Base-by-base conservation (phyloP, 1,284 basidiomycete species). In the Takashimella tepidaria region DNA sequence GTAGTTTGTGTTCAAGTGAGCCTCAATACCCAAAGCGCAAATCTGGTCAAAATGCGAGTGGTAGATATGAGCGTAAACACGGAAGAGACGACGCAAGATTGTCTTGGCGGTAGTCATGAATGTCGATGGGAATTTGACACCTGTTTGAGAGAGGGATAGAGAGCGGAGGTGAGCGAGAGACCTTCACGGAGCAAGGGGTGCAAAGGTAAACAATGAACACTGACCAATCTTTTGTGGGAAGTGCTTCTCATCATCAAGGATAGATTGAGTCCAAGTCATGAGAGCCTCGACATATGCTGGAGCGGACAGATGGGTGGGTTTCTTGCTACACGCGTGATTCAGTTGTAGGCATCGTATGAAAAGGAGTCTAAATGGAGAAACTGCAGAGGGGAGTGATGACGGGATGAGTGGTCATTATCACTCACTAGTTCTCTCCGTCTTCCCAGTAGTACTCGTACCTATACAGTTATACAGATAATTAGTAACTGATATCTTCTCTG, bases 21-120 rank as follows among this genome's bases (percentile, higher is more conserved):
- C 92, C 83, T 98, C 96, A 57, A 99, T 97, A 13, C 92, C 92
- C 47, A 99, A 78, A 6, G 95, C 96, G 74, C 95, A 98, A 57
- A 98, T 91, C 70, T 98, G 95, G 67, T 98, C 95, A 75, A 99
- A 98, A 77, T 99, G 96, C 66, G 93, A 93, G 80, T 95, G 96
- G 80, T 99, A 99, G 67, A 98, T 86, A 75, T 99, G 96, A 21
- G 93, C 96, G 70, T 99, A 99, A 42, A 99, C 89, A 13, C 96
- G 83, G 82, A 98, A 98, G 47, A 99, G 77, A 23, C 96, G 83
- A 50, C 96, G 83, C 54, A 93, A 83, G 56, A 99, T 92, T 13
- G 90, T 92, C 73, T 92, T 88, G 59, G 97, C 87, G 0, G 89
- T 95, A 20, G 89, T 85, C 44, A 86, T 84, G 77, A 98, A 98